Evolutionary conservation across 805 yeast species (phyloP), one percentile per base, ranked within the genome.

Genomic region (Jamesozyma jinghongensis): DNA sequence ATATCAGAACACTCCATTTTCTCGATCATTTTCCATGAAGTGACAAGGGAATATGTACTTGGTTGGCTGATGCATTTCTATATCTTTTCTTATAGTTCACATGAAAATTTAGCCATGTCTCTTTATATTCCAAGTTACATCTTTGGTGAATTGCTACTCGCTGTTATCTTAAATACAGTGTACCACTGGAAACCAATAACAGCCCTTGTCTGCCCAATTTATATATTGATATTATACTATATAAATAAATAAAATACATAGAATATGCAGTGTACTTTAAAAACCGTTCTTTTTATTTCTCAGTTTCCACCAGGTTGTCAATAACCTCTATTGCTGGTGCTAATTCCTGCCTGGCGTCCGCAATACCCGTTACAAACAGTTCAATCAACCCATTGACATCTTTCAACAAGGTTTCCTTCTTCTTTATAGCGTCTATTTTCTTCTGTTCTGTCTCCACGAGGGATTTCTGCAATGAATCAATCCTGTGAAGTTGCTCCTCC

Each of bases 331-430:
- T 14, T 10, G 22, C 20, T 19, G 38, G 16, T 1, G 27, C 13
- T 11, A 34, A 17, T 16, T 32, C 35, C 18, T 43, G 55, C 25
- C 62, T 61, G 4, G 69, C 57, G 3, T 61, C 56, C 3, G 68
- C 61, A 29, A 67, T 51, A 14, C 68, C 68, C 3, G 51, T 53
- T 1, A 66, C 63, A 41, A 67, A 66, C 8, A 73, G 71, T 35
- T 75, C 52, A 19, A 86, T 85, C 50, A 87, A 61, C 0, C 68
- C 71, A 59, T 84, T 84, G 38, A 86, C 79, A 65, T 75, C 72
- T 12, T 66, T 63, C 41, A 79, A 59, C 29, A 86, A 60, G 32
- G 67, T 65, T 45, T 84, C 87, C 49, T 86, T 85, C 51, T 77
- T 75, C 48, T 68, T 51, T 7, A 82, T 71, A 7, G 81, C 79